Percentiles rank a stretch among this genome's conserved stretches.
phyloP scores from a whole-genome alignment of 768 basidiomycete genomes.

The Brasilioporus rufonigricans region DNA sequence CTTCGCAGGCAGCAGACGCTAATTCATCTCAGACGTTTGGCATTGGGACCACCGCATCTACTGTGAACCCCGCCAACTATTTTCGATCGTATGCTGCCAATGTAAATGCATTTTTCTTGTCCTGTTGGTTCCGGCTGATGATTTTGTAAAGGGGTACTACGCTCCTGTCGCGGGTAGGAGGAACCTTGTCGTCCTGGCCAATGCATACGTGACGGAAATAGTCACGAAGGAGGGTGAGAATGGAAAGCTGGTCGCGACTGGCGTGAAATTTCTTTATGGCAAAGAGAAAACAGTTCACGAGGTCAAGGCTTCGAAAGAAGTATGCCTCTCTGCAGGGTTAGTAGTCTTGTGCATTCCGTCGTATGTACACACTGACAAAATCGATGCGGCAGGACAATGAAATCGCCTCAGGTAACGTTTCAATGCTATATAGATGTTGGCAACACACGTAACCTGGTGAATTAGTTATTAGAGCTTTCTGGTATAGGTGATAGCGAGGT shows the following conservation, averaged over 20 bases:
- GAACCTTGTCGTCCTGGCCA: not conserved
- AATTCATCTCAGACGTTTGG: not conserved
- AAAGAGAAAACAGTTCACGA: not conserved
- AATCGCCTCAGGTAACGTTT: not conserved
- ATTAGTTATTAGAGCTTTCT: not conserved
- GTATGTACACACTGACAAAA: not conserved
- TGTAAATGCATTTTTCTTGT: not conserved
- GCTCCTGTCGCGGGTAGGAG: not conserved
- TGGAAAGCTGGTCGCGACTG: not conserved
- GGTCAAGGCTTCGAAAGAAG: not conserved
- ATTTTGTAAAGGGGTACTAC: not conserved
- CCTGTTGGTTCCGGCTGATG: not conserved
- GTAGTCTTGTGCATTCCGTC: not conserved
- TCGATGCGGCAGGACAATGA: not conserved
- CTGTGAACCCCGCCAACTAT: not conserved
- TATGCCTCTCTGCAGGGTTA: conserved; percentile 1
- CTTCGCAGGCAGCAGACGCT: not conserved
- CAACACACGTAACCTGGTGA: not conserved
- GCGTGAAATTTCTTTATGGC: not conserved
- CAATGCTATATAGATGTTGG: not conserved
- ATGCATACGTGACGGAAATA: not conserved
- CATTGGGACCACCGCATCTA: not conserved
- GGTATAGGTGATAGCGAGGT: not conserved
- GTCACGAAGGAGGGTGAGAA: not conserved
- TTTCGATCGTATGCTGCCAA: conserved; percentile 3